phyloP scores from a whole-genome alignment of 805 yeast genomes.

The Komagataella phaffii region DNA sequence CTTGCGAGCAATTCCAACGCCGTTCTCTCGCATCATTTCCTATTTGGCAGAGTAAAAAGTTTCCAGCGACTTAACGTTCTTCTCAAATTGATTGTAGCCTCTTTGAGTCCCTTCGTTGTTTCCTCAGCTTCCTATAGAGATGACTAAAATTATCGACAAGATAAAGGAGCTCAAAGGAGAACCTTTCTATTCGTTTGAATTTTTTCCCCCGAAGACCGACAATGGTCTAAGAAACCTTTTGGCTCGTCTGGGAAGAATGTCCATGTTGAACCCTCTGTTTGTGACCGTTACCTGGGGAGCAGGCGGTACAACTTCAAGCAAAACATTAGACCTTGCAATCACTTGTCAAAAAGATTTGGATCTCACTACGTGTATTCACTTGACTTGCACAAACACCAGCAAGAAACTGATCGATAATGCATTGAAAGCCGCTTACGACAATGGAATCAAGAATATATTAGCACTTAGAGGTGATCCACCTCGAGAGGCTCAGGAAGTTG shows the following conservation, averaged over 20 bases:
- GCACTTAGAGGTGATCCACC: slow-evolving; percentile 97
- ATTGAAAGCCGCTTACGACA: slow-evolving; percentile 48
- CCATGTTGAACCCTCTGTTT: slow-evolving; percentile 76
- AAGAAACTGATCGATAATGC: slow-evolving; percentile 68
- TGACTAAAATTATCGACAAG: slow-evolving; percentile 32
- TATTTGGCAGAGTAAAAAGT: background rate
- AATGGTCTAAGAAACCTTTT: slow-evolving; percentile 72
- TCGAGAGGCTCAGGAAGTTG: slow-evolving; percentile 48
- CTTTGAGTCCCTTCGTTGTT: background rate
- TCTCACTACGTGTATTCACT: slow-evolving; percentile 84
- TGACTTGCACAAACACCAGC: slow-evolving; percentile 93
- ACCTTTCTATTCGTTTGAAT: slow-evolving; percentile 74
- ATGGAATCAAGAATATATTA: slow-evolving; percentile 79
- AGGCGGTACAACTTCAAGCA: slow-evolving; percentile 86
- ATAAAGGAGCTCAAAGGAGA: slow-evolving; percentile 32
- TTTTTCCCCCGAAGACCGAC: slow-evolving; percentile 95
- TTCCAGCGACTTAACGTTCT: background rate
- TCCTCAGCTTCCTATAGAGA: background rate
- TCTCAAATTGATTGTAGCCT: background rate
- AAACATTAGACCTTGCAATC: slow-evolving; percentile 73
- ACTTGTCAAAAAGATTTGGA: slow-evolving; percentile 64
- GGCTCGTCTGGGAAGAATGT: slow-evolving; percentile 82
- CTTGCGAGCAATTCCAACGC: background rate
- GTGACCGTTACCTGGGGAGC: slow-evolving; percentile 98
- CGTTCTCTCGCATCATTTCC: background rate